These are phyloP conservation scores for Starmerella cellae DNA, from an alignment of 805 yeast species.

Conservation along the genomic window DNA sequence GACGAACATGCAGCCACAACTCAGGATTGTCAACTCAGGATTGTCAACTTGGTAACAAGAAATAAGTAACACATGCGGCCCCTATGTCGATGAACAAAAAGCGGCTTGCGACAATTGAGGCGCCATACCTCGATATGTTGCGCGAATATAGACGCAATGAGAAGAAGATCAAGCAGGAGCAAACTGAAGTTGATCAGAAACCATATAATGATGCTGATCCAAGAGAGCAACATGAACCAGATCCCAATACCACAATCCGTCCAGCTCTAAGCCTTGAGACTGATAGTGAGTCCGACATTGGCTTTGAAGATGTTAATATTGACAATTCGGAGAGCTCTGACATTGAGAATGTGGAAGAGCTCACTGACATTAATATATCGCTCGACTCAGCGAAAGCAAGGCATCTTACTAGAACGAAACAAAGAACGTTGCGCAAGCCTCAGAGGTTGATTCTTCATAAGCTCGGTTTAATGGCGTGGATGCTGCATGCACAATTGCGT, in stretches of 20 bases:
- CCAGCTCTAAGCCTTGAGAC: neutral
- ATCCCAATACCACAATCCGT: neutral
- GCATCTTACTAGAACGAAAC: constrained; percentile 1
- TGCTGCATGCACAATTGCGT: constrained; percentile 53
- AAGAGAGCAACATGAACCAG: neutral
- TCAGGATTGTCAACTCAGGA: no score
- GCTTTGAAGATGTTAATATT: constrained; percentile 21
- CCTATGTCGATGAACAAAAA: neutral
- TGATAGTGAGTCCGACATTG: constrained; percentile 15
- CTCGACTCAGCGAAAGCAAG: constrained; percentile 6
- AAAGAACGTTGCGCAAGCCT: constrained; percentile 2
- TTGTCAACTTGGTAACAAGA: no score
- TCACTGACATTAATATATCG: constrained; percentile 7
- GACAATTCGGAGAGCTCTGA: constrained; percentile 1
- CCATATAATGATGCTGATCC: no score
- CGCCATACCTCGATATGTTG: constrained; percentile 15
- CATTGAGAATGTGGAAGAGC: neutral
- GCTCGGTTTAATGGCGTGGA: constrained; percentile 42
- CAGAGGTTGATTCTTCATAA: constrained; percentile 45
- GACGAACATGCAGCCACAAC: no score
- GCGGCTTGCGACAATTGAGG: constrained; percentile 3
- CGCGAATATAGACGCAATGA: constrained; percentile 9
- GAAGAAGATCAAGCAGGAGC: constrained; percentile 4
- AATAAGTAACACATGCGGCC: no score
- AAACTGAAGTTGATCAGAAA: neutral